Evolutionary conservation across 805 yeast species (phyloP), one percentile per base, ranked within the genome.

Genomic region (Kuraishia capsulata): DNA sequence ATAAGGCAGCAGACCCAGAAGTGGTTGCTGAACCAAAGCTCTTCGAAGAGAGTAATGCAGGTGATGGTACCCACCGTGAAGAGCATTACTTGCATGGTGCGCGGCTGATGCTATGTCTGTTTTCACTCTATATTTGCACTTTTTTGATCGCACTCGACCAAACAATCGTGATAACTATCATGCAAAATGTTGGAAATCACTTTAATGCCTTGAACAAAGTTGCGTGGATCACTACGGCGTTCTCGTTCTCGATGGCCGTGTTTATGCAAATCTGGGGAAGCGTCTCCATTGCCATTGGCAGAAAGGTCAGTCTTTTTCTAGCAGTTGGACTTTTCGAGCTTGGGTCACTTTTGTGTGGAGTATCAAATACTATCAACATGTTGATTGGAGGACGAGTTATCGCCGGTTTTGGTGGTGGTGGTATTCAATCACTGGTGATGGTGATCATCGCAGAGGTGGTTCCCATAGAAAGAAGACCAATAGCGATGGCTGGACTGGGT

Each of bases 381-480:
- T 53, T 83, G 39, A 75, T 82, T 39, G 81, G 77, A 3, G 90
- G 88, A 1, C 67, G 95, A 50, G 82, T 77, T 3, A 60, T 82
- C 16, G 75, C 78, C 37, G 92, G 90, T 36, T 51, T 75, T 30
- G 90, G 90, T n/a, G 86, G 81, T 4, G 81, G 85, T 28, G 84
- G 82, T n/a, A 69, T 80, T 33, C 75, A 72, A 44, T 64, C 79
- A 1, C 59, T 79, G 54, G 74, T 71, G 8, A 65, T 70, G 42
- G 70, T 80, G 24, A 71, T 81, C 23, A 58, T 73, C 16, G 69
- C 80, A 5, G 86, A 79, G 45, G 53, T 69, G 3, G 71, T 74
- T 5, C 71, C 80, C 0, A 42, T 65, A 10, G 42, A 45, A 21
- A 58, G 56, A 41, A 53, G 73, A 30, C 54, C 72, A 0, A 48